Conservation (phyloP, 306 rosid genomes). For the Mimosa pudica region DNA sequence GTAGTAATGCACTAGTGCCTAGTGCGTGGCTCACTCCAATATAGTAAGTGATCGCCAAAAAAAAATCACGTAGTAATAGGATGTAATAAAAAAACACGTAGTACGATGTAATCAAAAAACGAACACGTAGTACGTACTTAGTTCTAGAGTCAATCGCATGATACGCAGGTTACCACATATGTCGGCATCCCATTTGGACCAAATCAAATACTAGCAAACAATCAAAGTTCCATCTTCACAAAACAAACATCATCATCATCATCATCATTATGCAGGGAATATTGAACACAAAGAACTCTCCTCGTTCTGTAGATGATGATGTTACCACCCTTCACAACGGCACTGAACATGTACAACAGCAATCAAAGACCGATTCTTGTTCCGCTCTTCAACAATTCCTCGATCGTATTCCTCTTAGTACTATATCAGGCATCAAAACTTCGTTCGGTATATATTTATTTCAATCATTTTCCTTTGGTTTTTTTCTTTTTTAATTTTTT, state of each 20-base stretch:
- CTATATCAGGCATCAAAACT: conserved; percentile 53
- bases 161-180: background rate
- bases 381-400: conserved; percentile 61
- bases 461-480: background rate
- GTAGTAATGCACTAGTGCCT: too few relatives aligned
- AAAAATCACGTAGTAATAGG: too few relatives aligned
- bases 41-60: background rate
- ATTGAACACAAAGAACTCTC: conserved; percentile 7
- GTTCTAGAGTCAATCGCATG: conserved; percentile 28
- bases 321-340: conserved; percentile 3
- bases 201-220: background rate
- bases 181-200: background rate
- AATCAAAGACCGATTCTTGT: conserved; percentile 37
- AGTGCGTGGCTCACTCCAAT: background rate
- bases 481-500: conserved; percentile 15
- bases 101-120: too few relatives aligned
- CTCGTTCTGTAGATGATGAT: background rate
- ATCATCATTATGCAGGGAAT: conserved; percentile 36
- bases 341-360: background rate
- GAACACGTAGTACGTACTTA: too few relatives aligned
- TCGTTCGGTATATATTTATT: conserved; percentile 39
- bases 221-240: background rate
- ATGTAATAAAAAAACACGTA: too few relatives aligned
- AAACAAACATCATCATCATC: background rate
- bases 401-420: conserved; percentile 52